Evolutionary conservation across 108 stramenopile species (phyloP).

Genomic region (Skeletonema menzelii): DNA sequence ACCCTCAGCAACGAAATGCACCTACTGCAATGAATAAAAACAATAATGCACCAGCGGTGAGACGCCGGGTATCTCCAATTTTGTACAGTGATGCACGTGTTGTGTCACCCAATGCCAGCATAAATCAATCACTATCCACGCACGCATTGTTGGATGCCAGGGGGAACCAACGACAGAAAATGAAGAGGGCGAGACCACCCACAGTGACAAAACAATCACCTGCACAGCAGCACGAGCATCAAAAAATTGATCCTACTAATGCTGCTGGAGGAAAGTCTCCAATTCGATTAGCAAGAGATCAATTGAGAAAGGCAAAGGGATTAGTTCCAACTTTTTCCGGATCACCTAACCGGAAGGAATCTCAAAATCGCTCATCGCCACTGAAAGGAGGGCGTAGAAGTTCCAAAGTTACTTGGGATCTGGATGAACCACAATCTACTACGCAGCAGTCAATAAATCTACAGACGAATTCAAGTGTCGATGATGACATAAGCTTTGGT

Average conservation of each 20-base stretch:
- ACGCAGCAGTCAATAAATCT: not conserved
- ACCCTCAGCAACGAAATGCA: not conserved
- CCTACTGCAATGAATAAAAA: not conserved
- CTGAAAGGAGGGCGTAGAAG: not conserved
- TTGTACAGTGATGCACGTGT: conserved; percentile 22
- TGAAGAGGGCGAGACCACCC: conserved; percentile 6
- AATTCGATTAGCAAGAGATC: conserved; percentile 6
- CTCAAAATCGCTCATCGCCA: not conserved
- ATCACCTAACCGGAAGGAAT: not conserved
- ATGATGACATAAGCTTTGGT: conserved; percentile 35
- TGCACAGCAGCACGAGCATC: not conserved
- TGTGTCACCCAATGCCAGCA: not conserved
- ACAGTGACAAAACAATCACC: no score
- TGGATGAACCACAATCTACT: not conserved
- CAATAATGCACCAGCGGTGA: not conserved
- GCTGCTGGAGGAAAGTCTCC: not conserved
- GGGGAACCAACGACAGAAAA: conserved; percentile 35
- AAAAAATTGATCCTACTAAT: not conserved
- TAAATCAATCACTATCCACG: not conserved
- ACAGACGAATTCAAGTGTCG: not conserved
- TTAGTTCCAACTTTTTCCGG: not conserved
- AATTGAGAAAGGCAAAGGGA: conserved; percentile 17
- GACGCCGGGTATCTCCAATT: conserved; percentile 20
- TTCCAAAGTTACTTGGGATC: not conserved
- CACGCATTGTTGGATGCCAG: conserved; percentile 29